phyloP scores from a whole-genome alignment of 176 grass and related monocot species.

The Lolium multiflorum region DNA sequence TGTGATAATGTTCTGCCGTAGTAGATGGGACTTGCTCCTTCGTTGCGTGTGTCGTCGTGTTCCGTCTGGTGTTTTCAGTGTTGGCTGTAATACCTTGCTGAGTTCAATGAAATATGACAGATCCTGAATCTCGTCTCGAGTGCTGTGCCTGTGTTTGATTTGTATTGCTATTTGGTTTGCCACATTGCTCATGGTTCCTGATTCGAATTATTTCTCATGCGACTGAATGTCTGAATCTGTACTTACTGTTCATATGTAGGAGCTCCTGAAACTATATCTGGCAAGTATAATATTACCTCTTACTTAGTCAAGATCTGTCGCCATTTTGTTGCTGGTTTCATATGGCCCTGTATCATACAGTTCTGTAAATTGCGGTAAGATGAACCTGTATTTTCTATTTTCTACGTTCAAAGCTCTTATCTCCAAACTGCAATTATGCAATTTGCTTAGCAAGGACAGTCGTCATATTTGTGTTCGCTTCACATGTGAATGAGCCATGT shows the following conservation, averaged over 20 bases:
- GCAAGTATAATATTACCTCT: too few species aligned
- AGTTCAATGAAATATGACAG: slow-evolving; percentile 2
- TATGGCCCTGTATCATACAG: too few species aligned
- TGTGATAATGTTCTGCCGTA: slow-evolving; percentile 11
- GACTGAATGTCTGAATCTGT: too few species aligned
- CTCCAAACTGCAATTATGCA: neutral
- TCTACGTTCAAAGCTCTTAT: too few species aligned
- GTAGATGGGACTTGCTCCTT: neutral
- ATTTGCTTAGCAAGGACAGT: neutral
- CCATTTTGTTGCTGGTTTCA: too few species aligned
- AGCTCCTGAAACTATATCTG: too few species aligned
- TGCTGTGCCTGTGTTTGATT: neutral
- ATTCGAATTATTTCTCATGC: neutral
- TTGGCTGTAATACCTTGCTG: neutral
- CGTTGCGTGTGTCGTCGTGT: neutral
- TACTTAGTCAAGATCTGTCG: too few species aligned
- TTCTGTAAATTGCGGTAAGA: too few species aligned
- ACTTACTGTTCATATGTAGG: neutral
- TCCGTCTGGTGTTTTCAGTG: neutral
- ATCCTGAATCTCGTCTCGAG: neutral
- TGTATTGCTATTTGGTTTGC: neutral
- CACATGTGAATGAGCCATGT: neutral
- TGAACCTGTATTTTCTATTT: too few species aligned
- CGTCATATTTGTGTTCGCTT: neutral
- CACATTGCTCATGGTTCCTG: too few species aligned